Evolutionary conservation across 305 asterid species (phyloP).

Genomic region (Ajuga reptans): DNA sequence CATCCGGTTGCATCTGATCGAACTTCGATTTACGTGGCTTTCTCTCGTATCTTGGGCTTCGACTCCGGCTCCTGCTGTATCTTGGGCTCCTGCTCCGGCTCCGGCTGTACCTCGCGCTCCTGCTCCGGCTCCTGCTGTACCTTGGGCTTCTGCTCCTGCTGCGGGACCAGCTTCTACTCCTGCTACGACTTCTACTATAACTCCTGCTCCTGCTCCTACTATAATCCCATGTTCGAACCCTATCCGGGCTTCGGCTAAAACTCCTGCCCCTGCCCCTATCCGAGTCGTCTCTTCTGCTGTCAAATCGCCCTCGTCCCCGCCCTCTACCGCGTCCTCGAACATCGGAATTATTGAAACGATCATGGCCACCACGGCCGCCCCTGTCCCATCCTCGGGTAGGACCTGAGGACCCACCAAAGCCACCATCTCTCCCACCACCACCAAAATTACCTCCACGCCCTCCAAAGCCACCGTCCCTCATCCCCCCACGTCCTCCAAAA

Average conservation of each 20-base stretch:
- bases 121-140: slow-evolving; percentile 34
- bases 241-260: slow-evolving; percentile 61
- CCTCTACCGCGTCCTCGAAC: slow-evolving; percentile 77
- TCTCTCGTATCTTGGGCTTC: slow-evolving; percentile 32
- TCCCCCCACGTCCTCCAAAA: slow-evolving; percentile 46
- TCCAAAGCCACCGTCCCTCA: slow-evolving; percentile 39
- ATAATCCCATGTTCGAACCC: slow-evolving; percentile 68
- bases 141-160: slow-evolving; percentile 52
- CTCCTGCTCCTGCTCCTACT: slow-evolving; percentile 49
- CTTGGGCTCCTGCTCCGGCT: slow-evolving; percentile 49
- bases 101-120: slow-evolving; percentile 32
- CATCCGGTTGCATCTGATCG: slow-evolving; percentile 61
- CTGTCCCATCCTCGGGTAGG: slow-evolving; percentile 63
- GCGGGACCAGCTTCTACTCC: slow-evolving; percentile 41
- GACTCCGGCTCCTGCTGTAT: slow-evolving; percentile 34
- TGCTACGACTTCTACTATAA: slow-evolving; percentile 30
- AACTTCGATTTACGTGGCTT: slow-evolving; percentile 57
- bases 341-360: slow-evolving; percentile 44
- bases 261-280: slow-evolving; percentile 71
- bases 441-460: slow-evolving; percentile 46
- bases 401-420: slow-evolving; percentile 42
- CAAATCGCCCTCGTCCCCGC: slow-evolving; percentile 66
- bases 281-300: slow-evolving; percentile 50
- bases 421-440: slow-evolving; percentile 40
- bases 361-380: slow-evolving; percentile 51